Evolutionary conservation across 2,329 filamentous ascomycete species (phyloP), one percentile per base, ranked within the genome.

Genomic region (Pseudofabraea citricarpa): DNA sequence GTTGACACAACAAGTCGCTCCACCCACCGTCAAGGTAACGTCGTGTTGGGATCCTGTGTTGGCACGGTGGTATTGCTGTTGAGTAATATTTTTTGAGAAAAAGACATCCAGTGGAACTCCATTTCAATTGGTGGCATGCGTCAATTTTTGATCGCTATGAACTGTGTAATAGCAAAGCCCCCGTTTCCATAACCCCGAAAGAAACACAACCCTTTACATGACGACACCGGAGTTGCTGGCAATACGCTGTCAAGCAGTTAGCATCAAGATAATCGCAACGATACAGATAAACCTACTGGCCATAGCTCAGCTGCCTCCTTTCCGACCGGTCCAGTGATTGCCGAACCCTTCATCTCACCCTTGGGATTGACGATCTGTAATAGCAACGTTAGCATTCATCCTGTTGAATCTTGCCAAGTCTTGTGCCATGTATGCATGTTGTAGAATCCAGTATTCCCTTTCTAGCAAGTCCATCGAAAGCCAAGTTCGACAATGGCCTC

Each of bases 311-410:
- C 93, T 70, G 93, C 93, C 79, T 98, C 93, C 86, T 98, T 98
- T 73, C 91, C 93, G 68, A 98, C 91, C 64, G 93, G 93, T 63
- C 93, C 93, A 63, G 93, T 98, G 72, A 98, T 98, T 72, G 93
- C 93, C 57, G 90, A 96, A 69, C 93, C 93, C 87, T 98, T 98
- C 93, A 98, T 98, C 80, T 98, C 93, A 77, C 93, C 93, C 87
- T 98, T 98, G 74, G 91, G 90, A 82, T 98, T 98, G 81, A 98
- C 93, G 67, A 98, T 98, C 87, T 93, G 66, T 43, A 23, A 36
- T 40, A 29, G 33, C 15, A 2, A 13, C 18, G 61, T 76, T 58
- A 75, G 70, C 58, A 19, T 43, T 16, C 13, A 16, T 44, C 45
- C 46, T 27, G 3, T 36, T 10, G n/a, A 33, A 7, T 19, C 18